Conservation (phyloP, 208 protist species). For the Acanthamoeba lenticulata region DNA sequence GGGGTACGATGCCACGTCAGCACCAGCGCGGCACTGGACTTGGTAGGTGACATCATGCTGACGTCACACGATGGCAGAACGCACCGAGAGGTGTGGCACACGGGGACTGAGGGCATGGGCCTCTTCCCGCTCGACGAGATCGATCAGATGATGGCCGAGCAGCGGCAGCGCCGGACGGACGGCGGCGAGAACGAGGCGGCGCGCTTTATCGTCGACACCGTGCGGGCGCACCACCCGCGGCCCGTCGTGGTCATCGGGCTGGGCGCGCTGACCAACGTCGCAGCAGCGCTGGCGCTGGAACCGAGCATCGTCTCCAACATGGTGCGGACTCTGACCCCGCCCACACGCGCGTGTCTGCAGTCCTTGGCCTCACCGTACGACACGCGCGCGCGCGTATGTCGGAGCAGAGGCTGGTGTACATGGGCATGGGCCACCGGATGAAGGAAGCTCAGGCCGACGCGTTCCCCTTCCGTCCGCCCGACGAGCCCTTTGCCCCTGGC, state of each 20-base stretch:
- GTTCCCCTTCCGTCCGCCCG: background rate
- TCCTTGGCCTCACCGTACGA: too few species aligned
- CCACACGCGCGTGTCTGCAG: too few species aligned
- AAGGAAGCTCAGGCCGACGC: background rate
- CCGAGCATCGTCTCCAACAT: background rate
- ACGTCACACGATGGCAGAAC: background rate
- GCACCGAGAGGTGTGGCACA: background rate
- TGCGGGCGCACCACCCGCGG: background rate
- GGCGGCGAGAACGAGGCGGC: background rate
- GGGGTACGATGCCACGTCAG: background rate
- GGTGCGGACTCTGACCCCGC: too few species aligned
- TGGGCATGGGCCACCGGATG: background rate
- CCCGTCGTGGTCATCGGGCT: background rate
- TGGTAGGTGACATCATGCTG: background rate
- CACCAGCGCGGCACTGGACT: too few species aligned
- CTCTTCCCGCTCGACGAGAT: background rate
- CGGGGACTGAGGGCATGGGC: background rate
- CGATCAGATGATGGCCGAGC: background rate
- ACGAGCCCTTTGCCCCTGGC: background rate
- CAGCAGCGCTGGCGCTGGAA: background rate
- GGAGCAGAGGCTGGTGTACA: background rate
- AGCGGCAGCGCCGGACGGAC: too few species aligned
- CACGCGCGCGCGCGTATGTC: background rate
- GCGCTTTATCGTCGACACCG: background rate
- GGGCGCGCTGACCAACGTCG: background rate